A percentile compares a stretch with the other conserved stretches of the same genome.
phyloP scores from a whole-genome alignment of 306 rosid species.

The Comarum palustre region DNA sequence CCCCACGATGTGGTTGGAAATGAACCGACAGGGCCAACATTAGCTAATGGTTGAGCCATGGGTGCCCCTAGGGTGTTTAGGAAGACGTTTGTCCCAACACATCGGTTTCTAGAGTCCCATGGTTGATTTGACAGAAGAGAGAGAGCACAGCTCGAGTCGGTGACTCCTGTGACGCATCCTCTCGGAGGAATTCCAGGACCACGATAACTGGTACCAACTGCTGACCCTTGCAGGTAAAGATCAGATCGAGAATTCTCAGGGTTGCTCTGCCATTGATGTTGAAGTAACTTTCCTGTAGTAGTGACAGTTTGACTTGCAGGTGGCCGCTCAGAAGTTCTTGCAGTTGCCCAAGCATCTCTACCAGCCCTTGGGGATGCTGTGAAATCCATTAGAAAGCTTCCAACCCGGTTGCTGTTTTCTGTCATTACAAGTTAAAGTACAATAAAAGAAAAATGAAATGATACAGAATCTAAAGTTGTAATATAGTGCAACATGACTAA shows the following conservation, averaged over 20 bases:
- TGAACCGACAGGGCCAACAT: conserved; percentile 42
- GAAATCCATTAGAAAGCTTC: conserved; percentile 78
- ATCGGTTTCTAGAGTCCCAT: conserved; percentile 70
- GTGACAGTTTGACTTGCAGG: conserved; percentile 39
- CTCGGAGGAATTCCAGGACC: conserved; percentile 55
- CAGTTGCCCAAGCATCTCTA: conserved; percentile 46
- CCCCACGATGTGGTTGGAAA: conserved; percentile 58
- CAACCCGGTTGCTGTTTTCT: conserved; percentile 57
- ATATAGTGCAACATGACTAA: conserved; percentile 10
- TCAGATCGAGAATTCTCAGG: conserved; percentile 45
- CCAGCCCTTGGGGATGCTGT: conserved; percentile 53
- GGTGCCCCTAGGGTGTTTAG: conserved; percentile 55
- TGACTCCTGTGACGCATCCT: conserved; percentile 57
- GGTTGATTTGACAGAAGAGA: conserved; percentile 99
- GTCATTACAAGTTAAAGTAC: conserved; percentile 16
- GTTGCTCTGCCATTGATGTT: conserved; percentile 59
- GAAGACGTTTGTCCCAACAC: conserved; percentile 51
- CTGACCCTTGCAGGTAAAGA: conserved; percentile 60
- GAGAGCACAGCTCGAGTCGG: conserved; percentile 97
- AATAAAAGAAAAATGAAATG: neutral
- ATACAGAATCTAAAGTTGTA: neutral
- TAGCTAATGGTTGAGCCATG: conserved; percentile 49
- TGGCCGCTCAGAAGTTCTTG: conserved; percentile 46
- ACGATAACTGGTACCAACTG: conserved; percentile 47
- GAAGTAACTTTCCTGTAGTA: conserved; percentile 32